Base-by-base conservation (phyloP, 805 yeast genomes). In the Starmerella sirachaensis region DNA sequence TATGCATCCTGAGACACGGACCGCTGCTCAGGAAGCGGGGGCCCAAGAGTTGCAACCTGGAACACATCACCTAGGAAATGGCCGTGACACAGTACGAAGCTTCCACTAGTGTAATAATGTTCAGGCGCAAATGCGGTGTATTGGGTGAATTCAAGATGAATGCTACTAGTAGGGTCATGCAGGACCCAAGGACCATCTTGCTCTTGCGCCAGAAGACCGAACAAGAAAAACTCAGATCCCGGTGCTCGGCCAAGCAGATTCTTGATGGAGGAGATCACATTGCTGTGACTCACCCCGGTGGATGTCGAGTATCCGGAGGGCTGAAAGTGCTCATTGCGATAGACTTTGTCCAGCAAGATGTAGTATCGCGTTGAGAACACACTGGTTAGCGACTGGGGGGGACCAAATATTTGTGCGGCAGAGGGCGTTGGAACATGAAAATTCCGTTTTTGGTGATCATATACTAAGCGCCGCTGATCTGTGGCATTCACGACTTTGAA, bases 221-320 rank as follows among this genome's bases (percentile, higher is more conserved):
- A 74, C 2, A 91, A 54, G 6, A 80, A 61, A 53, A 91, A 91
- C 40, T 72, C 66, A 37, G 71, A 65, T 2, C 38, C 45, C 4
- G 88, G 88, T 50, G 79, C 80, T 38, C 94, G 63, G 21, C 98
- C 99, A 20, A 91, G 56, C 41, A 91, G 62, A 56, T 86, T 86
- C 51, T 86, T 86, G 37, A 91, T 75, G 27, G 74, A 65, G 0
- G 94, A 81, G 31, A 88, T 63, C 3, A 68, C 41, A 13, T 41
- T 39, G 18, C 16, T 27, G 16, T 33, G 38, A 27, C 21, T 33
- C 19, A 42, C 31, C 12, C 13, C 17, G 6, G 31, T 29, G 4
- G 37, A 6, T 3, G 19, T 28, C 13, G 43, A 45, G n/a, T 41
- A 19, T 4, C 46, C 44, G 1, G 47, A 41, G 32, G 48, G 25